Conservation (phyloP, 2,329 filamentous ascomycete genomes). For the Cordyceps tenuipes region DNA sequence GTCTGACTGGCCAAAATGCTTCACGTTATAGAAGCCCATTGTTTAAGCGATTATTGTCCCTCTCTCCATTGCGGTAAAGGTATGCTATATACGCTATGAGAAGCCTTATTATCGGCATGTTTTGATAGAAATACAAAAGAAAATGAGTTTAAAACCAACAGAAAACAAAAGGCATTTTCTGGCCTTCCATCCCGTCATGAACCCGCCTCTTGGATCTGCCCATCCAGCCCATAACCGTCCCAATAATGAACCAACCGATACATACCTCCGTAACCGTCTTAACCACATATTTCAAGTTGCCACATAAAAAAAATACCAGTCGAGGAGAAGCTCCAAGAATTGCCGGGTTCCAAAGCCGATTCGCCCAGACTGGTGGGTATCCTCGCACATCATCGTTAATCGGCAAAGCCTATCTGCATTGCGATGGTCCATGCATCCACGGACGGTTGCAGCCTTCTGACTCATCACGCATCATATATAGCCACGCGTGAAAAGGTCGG, state of each 20-base stretch:
- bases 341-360: background rate
- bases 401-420: background rate
- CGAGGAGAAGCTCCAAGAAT: background rate
- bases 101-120: constrained; percentile 18
- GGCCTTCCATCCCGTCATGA: background rate
- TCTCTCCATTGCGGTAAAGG: constrained; percentile 15
- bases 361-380: background rate
- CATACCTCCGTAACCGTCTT: background rate
- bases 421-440: background rate
- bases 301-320: background rate
- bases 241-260: background rate
- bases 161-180: constrained; percentile 11
- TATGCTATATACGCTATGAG: constrained; percentile 19
- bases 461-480: background rate
- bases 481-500: too few species aligned
- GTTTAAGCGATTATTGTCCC: constrained; percentile 14
- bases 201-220: background rate
- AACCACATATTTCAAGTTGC: constrained; percentile 1
- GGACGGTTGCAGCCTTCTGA: background rate
- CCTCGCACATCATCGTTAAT: background rate
- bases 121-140: constrained; percentile 16
- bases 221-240: background rate
- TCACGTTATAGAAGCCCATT: background rate
- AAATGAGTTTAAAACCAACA: constrained; percentile 18
- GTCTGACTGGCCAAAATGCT: too few species aligned